Base-by-base conservation (phyloP, 2,329 filamentous ascomycete species). In the Plectosphaerella sp. region DNA sequence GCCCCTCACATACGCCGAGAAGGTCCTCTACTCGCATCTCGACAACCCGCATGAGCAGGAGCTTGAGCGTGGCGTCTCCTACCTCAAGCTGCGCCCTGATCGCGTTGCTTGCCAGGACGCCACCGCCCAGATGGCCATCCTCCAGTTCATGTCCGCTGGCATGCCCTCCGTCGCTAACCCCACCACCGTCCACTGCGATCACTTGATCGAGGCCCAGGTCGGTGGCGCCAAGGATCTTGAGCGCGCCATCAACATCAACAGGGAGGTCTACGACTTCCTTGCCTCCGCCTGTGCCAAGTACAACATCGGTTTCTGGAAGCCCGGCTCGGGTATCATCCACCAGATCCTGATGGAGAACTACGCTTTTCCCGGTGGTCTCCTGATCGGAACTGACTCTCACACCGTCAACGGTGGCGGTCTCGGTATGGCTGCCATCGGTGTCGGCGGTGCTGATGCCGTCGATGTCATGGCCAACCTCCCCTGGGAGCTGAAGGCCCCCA, bases 291-390 rank as follows among this genome's bases (percentile, higher is more conserved):
- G 93, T 72, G 92, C 92, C 68, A 99, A 97, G 82, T 99, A 97
- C 83, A 93, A 97, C 83, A 97, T 97, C 72, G 94, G 94, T 80
- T 97, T 97, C 87, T 99, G 94, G 94, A 91, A 84, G 74, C 94
- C 94, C 60, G 94, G 94, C 64, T 97, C 93, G 70, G 94, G 94
- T 82, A 99, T 97, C 72, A 99, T 99, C 65, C 94, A 99, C 79
- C 94, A 97, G 81, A 97, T 97, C 68, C 76, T 97, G 58, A 84
- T 97, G 54, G 94, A 99, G 80, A 97, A 97, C 83, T 97, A 97
- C 73, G 92, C 92, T 72, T 97, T 97, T 87, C 94, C 94, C 60
- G 94, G 94, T 83, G 93, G 88, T 83, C 84, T 99, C 54, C 85
- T 99, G 69, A 97, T 97, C 69, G 94, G 94, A 72, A 97, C 93